These are phyloP conservation scores for Eucalyptus cloeziana DNA, from an alignment of 345 rosid species.

Conservation along the genomic window DNA sequence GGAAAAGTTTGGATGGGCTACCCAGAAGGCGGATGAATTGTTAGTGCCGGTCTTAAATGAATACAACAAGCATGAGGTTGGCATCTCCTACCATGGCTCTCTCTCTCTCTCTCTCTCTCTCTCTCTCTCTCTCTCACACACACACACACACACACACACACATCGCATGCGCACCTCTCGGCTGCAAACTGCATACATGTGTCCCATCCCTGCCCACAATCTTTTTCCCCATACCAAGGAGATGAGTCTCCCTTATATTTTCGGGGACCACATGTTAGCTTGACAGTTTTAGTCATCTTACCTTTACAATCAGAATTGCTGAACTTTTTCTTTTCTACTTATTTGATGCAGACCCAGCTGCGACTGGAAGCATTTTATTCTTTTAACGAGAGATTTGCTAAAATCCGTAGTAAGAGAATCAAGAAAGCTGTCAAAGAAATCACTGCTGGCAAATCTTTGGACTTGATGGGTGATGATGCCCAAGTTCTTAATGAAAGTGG, in stretches of 20 bases:
- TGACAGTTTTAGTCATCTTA: not conserved
- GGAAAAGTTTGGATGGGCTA: conserved; percentile 90
- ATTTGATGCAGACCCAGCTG: conserved; percentile 67
- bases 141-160: no score
- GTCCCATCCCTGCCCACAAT: not conserved
- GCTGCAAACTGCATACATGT: not conserved
- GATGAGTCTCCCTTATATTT: not conserved
- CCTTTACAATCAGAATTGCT: not conserved
- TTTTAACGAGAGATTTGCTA: conserved; percentile 91
- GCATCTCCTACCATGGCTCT: not conserved
- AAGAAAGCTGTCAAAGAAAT: conserved; percentile 89
- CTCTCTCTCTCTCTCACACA: not conserved
- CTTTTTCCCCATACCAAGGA: not conserved
- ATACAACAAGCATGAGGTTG: conserved; percentile 84
- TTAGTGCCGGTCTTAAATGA: conserved; percentile 84
- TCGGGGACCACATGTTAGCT: not conserved
- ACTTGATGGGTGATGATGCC: conserved; percentile 24
- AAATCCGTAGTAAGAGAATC: conserved; percentile 89
- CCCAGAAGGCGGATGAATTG: conserved; percentile 75
- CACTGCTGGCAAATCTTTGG: conserved; percentile 37
- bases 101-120: no score
- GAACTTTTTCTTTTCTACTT: not conserved
- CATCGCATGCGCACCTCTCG: not conserved
- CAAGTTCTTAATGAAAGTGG: conserved; percentile 20
- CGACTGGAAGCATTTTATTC: conserved; percentile 92